phyloP scores from a whole-genome alignment of 2,329 filamentous ascomycete genomes.

The Fusarium nisikadoi region DNA sequence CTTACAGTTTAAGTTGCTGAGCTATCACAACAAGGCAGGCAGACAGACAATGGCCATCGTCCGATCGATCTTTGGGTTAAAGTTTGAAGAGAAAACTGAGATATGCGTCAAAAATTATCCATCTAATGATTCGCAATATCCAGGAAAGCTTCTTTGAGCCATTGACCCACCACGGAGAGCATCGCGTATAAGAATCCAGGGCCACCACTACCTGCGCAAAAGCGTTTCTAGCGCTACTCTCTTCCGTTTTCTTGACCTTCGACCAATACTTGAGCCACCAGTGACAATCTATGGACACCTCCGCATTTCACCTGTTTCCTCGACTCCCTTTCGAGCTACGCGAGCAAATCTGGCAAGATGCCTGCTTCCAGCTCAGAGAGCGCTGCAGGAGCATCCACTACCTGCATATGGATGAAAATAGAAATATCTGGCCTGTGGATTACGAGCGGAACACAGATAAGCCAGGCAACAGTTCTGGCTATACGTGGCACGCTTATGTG shows the following conservation, averaged over 20 bases:
- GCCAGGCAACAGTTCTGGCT: accelerated
- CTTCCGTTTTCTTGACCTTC: accelerated
- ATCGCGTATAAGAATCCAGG: not conserved
- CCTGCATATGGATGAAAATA: not conserved
- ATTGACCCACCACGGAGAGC: accelerated
- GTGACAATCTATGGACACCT: not conserved
- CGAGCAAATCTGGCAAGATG: not conserved
- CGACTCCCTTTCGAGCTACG: not conserved
- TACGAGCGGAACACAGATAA: not conserved
- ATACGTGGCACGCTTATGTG: not conserved
- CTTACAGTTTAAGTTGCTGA: too few species aligned
- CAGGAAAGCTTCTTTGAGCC: not conserved
- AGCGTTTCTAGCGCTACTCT: not conserved
- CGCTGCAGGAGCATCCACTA: not conserved
- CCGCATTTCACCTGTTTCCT: not conserved
- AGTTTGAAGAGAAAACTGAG: not conserved
- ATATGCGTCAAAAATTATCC: not conserved
- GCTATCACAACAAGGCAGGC: too few species aligned
- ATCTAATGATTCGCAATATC: not conserved
- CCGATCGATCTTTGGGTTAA: accelerated
- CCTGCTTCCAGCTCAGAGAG: accelerated
- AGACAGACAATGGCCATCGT: not conserved
- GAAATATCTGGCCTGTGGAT: not conserved
- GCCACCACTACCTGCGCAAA: accelerated
- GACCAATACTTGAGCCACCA: accelerated